Evolutionary conservation across 768 basidiomycete genomes (phyloP).

Genomic region (Leccinum truebloodii): DNA sequence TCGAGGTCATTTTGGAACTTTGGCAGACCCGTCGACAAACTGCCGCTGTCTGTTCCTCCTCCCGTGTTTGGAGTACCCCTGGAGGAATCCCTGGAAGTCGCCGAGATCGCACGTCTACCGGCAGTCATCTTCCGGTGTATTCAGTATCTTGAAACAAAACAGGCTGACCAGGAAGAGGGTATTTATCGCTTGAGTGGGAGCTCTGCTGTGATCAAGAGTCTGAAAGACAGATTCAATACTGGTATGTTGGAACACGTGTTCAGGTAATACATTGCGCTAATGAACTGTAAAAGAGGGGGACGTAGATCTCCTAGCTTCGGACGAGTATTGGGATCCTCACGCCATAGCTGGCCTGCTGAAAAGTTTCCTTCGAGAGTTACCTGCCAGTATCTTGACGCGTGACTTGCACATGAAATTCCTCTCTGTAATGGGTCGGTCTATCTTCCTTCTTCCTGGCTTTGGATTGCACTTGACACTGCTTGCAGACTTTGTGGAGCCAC

Average conservation of each 20-base stretch:
- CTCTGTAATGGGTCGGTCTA: slow-evolving; percentile 81
- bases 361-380: slow-evolving; percentile 89
- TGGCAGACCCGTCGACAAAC: slow-evolving; percentile 58
- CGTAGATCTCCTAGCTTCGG: slow-evolving; percentile 80
- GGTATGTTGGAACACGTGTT: slow-evolving; percentile 48
- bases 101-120: slow-evolving; percentile 87
- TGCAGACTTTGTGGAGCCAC: slow-evolving; percentile 83
- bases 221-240: slow-evolving; percentile 91
- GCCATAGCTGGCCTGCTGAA: slow-evolving; percentile 96
- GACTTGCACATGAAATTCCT: slow-evolving; percentile 92
- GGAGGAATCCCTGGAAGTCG: slow-evolving; percentile 85
- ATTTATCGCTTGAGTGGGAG: slow-evolving; percentile 96
- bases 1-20: slow-evolving; percentile 95
- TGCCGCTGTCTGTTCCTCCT: slow-evolving; percentile 48
- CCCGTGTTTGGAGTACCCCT: slow-evolving; percentile 89
- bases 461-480: slow-evolving; percentile 16
- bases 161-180: slow-evolving; percentile 95
- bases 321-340: slow-evolving; percentile 97
- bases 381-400: slow-evolving; percentile 87
- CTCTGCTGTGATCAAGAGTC: slow-evolving; percentile 89
- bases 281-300: slow-evolving; percentile 76
- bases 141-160: slow-evolving; percentile 90
- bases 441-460: neutral
- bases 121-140: slow-evolving; percentile 95
- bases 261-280: slow-evolving; percentile 9